These are phyloP conservation scores for Aciculosporium take DNA, from an alignment of 2,329 filamentous ascomycete genomes.

Conservation along the genomic window DNA sequence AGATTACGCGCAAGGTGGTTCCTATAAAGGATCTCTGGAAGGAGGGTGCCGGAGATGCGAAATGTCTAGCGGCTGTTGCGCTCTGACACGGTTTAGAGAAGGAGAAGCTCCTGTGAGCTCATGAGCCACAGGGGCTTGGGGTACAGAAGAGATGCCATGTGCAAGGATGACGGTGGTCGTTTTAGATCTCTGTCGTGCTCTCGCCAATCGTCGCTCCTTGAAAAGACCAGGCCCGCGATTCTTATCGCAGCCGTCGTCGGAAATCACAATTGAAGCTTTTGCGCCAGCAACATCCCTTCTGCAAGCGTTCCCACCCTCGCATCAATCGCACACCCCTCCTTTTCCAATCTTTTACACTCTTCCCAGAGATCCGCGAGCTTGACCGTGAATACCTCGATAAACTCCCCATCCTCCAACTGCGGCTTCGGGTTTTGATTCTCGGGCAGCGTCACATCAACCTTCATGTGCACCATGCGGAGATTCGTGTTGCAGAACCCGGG, in stretches of 20 bases:
- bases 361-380: conserved; percentile 49
- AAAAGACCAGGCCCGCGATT: too few relatives aligned
- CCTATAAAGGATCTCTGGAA: conserved; percentile 42
- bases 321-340: conserved; percentile 63
- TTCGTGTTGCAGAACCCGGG: conserved; percentile 55
- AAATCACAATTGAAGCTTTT: conserved; percentile 31
- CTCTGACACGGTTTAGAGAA: conserved; percentile 42
- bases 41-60: conserved; percentile 42
- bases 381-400: conserved; percentile 65
- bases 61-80: conserved; percentile 44
- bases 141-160: neutral
- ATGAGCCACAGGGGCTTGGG: neutral
- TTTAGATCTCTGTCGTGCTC: neutral
- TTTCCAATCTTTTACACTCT: conserved; percentile 52
- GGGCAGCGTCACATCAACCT: conserved; percentile 52
- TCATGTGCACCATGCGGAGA: conserved; percentile 56
- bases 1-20: conserved; percentile 46
- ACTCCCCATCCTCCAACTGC: conserved; percentile 64
- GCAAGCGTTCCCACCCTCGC: conserved; percentile 64
- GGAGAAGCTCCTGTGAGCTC: conserved; percentile 25
- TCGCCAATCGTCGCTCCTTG: neutral
- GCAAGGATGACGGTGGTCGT: too few relatives aligned
- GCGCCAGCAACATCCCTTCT: conserved; percentile 63
- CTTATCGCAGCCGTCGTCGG: neutral
- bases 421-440: conserved; percentile 57